These are phyloP conservation scores for Wickerhamomyces xylosicus DNA, from an alignment of 805 yeast genomes.

Conservation along the genomic window DNA sequence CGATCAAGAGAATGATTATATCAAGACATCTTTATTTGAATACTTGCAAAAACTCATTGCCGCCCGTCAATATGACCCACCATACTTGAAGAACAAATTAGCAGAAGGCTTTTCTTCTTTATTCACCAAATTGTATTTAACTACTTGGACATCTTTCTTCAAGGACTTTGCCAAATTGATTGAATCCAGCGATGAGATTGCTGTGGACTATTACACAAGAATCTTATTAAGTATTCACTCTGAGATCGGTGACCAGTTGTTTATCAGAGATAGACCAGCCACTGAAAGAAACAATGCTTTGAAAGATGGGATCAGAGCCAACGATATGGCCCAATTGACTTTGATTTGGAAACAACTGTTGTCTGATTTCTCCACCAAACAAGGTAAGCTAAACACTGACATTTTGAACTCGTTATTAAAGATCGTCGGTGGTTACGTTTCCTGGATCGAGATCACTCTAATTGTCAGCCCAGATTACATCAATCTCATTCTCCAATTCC, in stretches of 20 bases:
- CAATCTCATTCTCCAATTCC: constrained; percentile 47
- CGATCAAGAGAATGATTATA: constrained; percentile 11
- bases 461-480: constrained; percentile 18
- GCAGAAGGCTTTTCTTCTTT: constrained; percentile 44
- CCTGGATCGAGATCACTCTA: constrained; percentile 55
- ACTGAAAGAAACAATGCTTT: constrained; percentile 58
- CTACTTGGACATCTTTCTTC: constrained; percentile 40
- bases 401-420: constrained; percentile 48
- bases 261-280: constrained; percentile 52
- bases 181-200: constrained; percentile 13
- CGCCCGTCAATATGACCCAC: constrained; percentile 22
- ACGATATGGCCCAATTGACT: constrained; percentile 61
- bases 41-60: constrained; percentile 12
- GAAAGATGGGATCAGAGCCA: constrained; percentile 73
- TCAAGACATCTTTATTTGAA: constrained; percentile 15
- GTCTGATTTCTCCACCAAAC: constrained; percentile 17
- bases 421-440: constrained; percentile 75
- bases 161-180: constrained; percentile 34
- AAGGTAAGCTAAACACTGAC: constrained; percentile 25
- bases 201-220: constrained; percentile 62
- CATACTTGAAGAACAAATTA: constrained; percentile 42
- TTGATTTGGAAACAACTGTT: constrained; percentile 58
- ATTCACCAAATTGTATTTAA: constrained; percentile 37
- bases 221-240: constrained; percentile 69
- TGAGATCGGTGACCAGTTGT: constrained; percentile 89